Percentiles rank a stretch among this genome's conserved stretches.
These are phyloP conservation scores for Hyphopichia buzzinii DNA, from an alignment of 1,139 yeast species.

Conservation along the genomic window DNA sequence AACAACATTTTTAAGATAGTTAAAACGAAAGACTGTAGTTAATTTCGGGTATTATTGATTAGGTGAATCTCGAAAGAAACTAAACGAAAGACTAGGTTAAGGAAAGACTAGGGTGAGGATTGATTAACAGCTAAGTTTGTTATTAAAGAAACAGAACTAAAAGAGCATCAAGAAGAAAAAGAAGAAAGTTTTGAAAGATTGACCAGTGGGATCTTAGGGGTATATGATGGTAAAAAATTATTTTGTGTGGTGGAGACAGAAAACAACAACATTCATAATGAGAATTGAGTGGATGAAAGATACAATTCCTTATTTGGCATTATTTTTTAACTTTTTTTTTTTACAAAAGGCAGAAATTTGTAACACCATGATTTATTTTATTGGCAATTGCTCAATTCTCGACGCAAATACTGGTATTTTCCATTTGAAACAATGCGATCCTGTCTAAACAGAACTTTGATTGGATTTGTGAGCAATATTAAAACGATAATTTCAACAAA, in stretches of 20 bases:
- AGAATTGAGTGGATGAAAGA: neutral
- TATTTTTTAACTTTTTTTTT: neutral
- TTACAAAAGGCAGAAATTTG: neutral
- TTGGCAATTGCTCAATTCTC: neutral
- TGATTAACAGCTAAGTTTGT: neutral
- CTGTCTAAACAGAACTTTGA: neutral
- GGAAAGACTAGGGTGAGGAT: constrained; percentile 6
- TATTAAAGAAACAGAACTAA: neutral
- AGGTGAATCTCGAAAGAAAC: neutral
- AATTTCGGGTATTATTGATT: constrained; percentile 3
- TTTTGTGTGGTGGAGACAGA: neutral
- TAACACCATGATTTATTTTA: neutral
- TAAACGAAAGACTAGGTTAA: constrained; percentile 1
- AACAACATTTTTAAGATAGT: constrained; percentile 24
- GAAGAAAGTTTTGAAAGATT: neutral
- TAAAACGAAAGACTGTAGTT: neutral
- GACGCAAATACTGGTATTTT: neutral
- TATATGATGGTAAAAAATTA: neutral
- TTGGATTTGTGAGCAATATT: neutral
- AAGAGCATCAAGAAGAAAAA: constrained; percentile 2
- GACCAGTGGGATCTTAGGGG: constrained; percentile 1
- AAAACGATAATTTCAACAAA: neutral
- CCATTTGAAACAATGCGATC: neutral
- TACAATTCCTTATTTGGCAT: neutral
- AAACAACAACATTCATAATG: neutral